Evolutionary conservation across 176 grass and related monocot species (phyloP), one percentile per base, ranked within the genome.

Genomic region (Phoenix dactylifera): DNA sequence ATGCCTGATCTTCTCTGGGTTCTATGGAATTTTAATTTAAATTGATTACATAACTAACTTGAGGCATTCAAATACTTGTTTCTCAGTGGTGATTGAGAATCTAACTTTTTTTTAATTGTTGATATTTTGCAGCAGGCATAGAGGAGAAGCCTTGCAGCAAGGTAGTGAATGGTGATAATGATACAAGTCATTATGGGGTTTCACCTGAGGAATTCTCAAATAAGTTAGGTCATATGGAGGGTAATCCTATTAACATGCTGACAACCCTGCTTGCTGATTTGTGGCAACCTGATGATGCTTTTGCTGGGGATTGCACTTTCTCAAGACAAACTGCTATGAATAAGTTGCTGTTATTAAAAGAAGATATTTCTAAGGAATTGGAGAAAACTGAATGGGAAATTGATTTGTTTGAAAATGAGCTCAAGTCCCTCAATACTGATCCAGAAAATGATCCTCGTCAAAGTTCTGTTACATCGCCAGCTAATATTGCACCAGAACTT

Each of bases 301-400:
- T 67, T 16, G 76, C 69, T 77, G 91, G 75, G 9, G 87, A 98
- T 80, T 82, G 78, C 16, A 82, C 44, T 57, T 78, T 64, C 14
- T 67, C 54, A 71, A 82, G 64, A 55, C 74, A 72, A 16, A 77
- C 67, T 68, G 55, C 69, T 67, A 26, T 74, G 60, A 74, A 73
- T 67, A 83, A 89, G 63, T 67, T 99, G 58, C 68, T 82, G 14
- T 51, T 65, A 69, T 79, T 99, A 59, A 99, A 99, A 55, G 85
- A 77, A 62, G 67, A 54, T 54, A 88, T 93, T 76, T 78, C 84
- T 7, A 99, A 83, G 61, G 82, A 88, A 59, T 79, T 89, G 4
- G 94, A 93, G 65, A 93, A 77, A 68, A 84, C 76, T 58, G 94
- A 99, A 79, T 72, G 70, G 22, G 79, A 99, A 86, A 89, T 99